These are phyloP conservation scores for Hebeloma cylindrosporum DNA, from an alignment of 768 basidiomycete genomes.

Conservation along the genomic window DNA sequence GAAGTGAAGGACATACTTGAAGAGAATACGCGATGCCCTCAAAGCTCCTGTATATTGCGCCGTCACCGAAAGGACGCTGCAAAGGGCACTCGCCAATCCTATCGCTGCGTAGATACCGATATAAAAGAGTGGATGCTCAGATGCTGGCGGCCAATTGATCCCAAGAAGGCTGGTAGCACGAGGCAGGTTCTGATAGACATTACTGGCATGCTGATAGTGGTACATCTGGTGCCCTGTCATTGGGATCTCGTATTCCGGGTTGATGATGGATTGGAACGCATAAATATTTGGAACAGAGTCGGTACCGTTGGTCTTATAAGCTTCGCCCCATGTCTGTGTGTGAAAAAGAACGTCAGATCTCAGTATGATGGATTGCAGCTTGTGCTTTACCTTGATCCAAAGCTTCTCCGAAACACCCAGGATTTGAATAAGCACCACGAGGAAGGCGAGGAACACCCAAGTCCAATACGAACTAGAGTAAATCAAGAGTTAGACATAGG, in stretches of 20 bases:
- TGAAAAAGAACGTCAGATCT: not conserved
- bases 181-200: conserved; percentile 21
- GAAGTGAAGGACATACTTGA: conserved; percentile 26
- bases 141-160: conserved; percentile 44
- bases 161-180: conserved; percentile 29
- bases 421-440: conserved; percentile 52
- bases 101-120: conserved; percentile 60
- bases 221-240: conserved; percentile 28
- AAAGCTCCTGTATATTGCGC: conserved; percentile 57
- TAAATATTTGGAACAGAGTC: conserved; percentile 24
- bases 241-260: conserved; percentile 37
- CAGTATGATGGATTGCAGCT: conserved; percentile 1
- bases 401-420: conserved; percentile 60
- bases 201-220: conserved; percentile 19
- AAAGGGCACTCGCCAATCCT: conserved; percentile 44
- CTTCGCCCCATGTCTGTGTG: conserved; percentile 63
- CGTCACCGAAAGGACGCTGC: conserved; percentile 43
- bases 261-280: conserved; percentile 36
- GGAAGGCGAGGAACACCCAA: conserved; percentile 51
- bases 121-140: conserved; percentile 64
- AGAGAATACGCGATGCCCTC: conserved; percentile 37
- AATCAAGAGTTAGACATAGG: not conserved
- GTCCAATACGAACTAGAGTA: conserved; percentile 60
- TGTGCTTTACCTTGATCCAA: conserved; percentile 86
- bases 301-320: conserved; percentile 38